Evolutionary conservation across 1,139 yeast genomes (phyloP).

Genomic region (Candida glucosophila): DNA sequence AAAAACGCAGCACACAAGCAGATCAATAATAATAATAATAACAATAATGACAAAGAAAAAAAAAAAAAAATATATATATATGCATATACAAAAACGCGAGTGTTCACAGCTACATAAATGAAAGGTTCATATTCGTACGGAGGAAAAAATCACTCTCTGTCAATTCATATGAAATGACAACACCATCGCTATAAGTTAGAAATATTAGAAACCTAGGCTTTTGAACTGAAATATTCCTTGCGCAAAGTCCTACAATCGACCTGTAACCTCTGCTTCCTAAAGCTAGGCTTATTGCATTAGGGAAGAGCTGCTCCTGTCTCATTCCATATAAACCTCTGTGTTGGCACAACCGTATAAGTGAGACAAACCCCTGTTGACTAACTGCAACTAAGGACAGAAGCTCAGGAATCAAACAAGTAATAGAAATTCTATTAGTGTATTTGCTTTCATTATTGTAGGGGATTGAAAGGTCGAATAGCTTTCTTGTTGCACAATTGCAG

Average conservation of each 20-base stretch:
- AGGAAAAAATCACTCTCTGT: no score
- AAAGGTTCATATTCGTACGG: no score
- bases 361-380: constrained; percentile 51
- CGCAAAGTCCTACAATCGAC: constrained; percentile 24
- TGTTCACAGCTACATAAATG: no score
- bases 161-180: constrained; percentile 19
- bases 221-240: constrained; percentile 14
- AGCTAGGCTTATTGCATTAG: constrained; percentile 25
- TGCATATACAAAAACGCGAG: no score
- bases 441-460: constrained; percentile 31
- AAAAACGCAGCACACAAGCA: no score
- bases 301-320: constrained; percentile 54
- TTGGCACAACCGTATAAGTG: constrained; percentile 49
- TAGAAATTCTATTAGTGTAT: constrained; percentile 44
- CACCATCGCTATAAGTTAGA: constrained; percentile 25
- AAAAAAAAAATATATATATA: no score
- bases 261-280: constrained; percentile 20
- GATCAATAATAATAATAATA: no score
- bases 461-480: constrained; percentile 29
- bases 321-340: constrained; percentile 49
- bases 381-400: constrained; percentile 46
- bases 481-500: constrained; percentile 42
- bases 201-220: constrained; percentile 18
- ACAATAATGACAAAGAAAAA: no score
- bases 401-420: constrained; percentile 44